Base-by-base conservation (phyloP, 306 rosid species). In the Phaseolus lunatus region DNA sequence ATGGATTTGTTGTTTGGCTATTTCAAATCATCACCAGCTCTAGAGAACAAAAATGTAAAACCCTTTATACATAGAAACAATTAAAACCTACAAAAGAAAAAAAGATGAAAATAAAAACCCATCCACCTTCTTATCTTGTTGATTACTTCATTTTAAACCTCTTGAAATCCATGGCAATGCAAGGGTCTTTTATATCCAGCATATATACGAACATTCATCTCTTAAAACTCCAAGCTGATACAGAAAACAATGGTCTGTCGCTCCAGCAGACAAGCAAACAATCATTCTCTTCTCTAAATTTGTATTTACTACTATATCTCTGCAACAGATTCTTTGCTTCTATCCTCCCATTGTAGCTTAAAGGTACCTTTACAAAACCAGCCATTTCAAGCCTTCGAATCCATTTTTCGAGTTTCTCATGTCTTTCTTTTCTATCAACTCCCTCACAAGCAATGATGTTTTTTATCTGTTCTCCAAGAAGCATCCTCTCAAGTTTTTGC, bases 361-460 rank as follows among this genome's bases (percentile, higher is more conserved):
- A 80, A 44, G 82, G 86, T 0, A 85, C 86, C 66, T 80, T 89
- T 22, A 65, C 82, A 69, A 91, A 93, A n/a, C 98, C 95, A 9
- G 89, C 87, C 54, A 82, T 23, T 74, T 88, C 88, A 8, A 93
- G 88, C 82, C 98, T 78, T 15, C 57, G 50, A 56, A 84, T 84
- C 98, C 96, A 93, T 80, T 83, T 85, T 84, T 89, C 96, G 3
- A 91, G 89, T 39, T 88, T 89, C 71, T 93, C 98, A 23, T 93
- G 93, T 77, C 98, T 85, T 78, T 91, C 93, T 19, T 67, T 91
- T 77, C 98, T 85, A 53, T 90, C 91, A 2, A 69, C 77, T 53
- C 98, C 96, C 68, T 91, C 98, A 54, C 95, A 93, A 15, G 98
- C 90, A 56, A 93, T 80, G 67, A 91, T 93, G 81, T 87, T 93